Evolutionary conservation across 192 early-diverging fungal species (phyloP).

Genomic region (Chytriomyces hyalinus): DNA sequence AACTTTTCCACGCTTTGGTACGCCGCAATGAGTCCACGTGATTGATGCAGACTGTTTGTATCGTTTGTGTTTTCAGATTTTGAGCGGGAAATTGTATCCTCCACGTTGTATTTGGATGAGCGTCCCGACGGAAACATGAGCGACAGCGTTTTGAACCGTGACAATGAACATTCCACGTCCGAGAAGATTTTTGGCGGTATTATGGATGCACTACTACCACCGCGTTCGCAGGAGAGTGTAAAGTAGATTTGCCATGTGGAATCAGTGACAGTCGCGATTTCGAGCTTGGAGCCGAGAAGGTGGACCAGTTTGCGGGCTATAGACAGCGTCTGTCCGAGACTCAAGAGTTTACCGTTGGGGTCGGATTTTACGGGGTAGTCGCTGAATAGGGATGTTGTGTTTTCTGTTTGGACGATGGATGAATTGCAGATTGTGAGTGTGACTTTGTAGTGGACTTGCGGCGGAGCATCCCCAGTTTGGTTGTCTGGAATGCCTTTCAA

Average conservation of each 20-base stretch:
- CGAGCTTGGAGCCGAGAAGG: not conserved
- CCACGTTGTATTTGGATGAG: not conserved
- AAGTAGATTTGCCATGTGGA: not conserved
- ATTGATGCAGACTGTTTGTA: not conserved
- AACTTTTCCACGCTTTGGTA: conserved; percentile 3
- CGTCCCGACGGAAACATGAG: not conserved
- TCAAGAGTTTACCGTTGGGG: not conserved
- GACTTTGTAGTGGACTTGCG: not conserved
- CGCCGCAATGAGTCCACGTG: too few species aligned
- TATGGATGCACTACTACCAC: not conserved
- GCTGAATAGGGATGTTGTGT: not conserved
- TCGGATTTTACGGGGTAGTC: not conserved
- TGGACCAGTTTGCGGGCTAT: conserved; percentile 3
- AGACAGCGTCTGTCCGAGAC: not conserved
- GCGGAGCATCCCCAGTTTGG: not conserved
- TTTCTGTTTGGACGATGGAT: not conserved
- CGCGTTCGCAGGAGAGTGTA: not conserved
- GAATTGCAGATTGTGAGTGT: too few species aligned
- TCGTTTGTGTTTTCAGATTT: not conserved
- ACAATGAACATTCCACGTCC: too few species aligned
- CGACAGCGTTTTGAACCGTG: too few species aligned
- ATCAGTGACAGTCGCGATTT: not conserved
- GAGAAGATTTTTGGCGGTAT: not conserved
- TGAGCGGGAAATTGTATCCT: not conserved
- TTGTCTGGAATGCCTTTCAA: not conserved